A percentile compares a stretch with the other conserved stretches of the same genome.
Evolutionary conservation across 306 rosid species (phyloP).

Genomic region (Trifolium subterraneum): DNA sequence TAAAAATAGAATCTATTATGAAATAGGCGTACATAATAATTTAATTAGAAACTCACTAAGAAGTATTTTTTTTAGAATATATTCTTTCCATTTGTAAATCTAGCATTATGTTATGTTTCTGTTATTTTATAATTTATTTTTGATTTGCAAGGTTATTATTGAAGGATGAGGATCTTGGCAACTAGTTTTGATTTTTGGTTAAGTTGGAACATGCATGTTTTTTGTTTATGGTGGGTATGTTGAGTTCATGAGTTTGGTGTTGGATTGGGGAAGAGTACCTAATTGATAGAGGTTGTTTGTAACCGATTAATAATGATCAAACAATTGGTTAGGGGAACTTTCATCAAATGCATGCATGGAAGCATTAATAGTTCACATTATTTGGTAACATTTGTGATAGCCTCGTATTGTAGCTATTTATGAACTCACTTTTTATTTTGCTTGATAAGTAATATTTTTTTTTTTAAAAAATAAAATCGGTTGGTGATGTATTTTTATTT

Average conservation of each 20-base stretch:
- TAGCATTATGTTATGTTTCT: too few species aligned
- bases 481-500: not conserved
- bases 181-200: conserved; percentile 27
- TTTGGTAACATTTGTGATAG: not conserved
- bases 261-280: conserved; percentile 43
- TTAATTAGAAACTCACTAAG: too few species aligned
- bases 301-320: conserved; percentile 49
- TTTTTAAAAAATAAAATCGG: not conserved
- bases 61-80: too few species aligned
- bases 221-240: conserved; percentile 1
- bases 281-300: conserved; percentile 52
- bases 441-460: not conserved
- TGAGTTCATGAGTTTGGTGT: conserved; percentile 34
- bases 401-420: not conserved
- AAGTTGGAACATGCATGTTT: not conserved
- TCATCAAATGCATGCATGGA: conserved; percentile 15
- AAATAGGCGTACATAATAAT: too few species aligned
- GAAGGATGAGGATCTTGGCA: not conserved
- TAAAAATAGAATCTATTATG: too few species aligned
- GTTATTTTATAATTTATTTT: too few species aligned
- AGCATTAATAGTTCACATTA: not conserved
- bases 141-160: not conserved
- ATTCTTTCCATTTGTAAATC: too few species aligned
- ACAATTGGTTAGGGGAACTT: conserved; percentile 18
- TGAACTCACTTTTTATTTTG: conserved; percentile 10